Evolutionary conservation across 805 yeast genomes (phyloP).

Genomic region (Candida patagonica): DNA sequence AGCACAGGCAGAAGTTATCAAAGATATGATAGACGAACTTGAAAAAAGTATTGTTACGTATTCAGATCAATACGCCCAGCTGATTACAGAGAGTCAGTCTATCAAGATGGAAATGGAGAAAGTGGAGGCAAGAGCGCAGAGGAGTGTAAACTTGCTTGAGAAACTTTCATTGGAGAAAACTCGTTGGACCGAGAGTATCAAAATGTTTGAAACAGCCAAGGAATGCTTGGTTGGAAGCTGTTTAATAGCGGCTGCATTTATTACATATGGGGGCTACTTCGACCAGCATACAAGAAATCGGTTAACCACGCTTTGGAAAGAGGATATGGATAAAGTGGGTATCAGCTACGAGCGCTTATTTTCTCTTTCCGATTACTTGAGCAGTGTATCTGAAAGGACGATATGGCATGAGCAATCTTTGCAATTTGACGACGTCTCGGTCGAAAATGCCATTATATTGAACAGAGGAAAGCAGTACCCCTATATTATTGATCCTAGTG

Average conservation of each 20-base stretch:
- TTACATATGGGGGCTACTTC: constrained; percentile 50
- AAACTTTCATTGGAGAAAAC: constrained; percentile 56
- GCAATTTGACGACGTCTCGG: constrained; percentile 47
- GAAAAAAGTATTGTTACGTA: constrained; percentile 58
- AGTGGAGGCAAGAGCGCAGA: constrained; percentile 49
- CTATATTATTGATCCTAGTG: constrained; percentile 66
- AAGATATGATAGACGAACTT: constrained; percentile 71
- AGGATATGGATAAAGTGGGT: constrained; percentile 27
- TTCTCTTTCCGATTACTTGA: constrained; percentile 30
- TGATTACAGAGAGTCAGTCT: constrained; percentile 71
- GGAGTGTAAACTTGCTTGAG: constrained; percentile 56
- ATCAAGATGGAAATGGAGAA: constrained; percentile 60
- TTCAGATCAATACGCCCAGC: constrained; percentile 56
- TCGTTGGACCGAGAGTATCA: constrained; percentile 64
- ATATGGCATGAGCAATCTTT: constrained; percentile 48
- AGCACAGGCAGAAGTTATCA: constrained; percentile 65
- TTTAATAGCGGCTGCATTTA: constrained; percentile 51
- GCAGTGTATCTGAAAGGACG: constrained; percentile 33
- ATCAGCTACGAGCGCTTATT: constrained; percentile 31
- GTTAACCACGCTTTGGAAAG: constrained; percentile 31
- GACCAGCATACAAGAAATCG: constrained; percentile 40
- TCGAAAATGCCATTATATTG: constrained; percentile 50
- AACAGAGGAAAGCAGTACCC: constrained; percentile 36
- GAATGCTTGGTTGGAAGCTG: constrained; percentile 53
- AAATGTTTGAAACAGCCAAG: constrained; percentile 38